Base-by-base conservation (phyloP, 2,329 filamentous ascomycete species). In the Diplocarpon rosae region DNA sequence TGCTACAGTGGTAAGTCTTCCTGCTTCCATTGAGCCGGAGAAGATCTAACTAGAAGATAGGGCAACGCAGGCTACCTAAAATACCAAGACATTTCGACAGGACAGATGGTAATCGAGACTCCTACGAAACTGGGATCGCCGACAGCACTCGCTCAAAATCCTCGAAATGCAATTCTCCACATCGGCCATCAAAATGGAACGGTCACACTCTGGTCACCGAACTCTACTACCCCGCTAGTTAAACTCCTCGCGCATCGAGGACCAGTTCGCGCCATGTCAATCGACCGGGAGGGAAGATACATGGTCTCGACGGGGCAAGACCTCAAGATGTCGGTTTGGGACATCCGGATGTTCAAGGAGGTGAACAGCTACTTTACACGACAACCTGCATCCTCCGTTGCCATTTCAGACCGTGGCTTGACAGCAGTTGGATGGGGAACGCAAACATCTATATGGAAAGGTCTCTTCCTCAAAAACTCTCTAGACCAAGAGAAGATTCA, bases 231-330 rank as follows among this genome's bases (percentile, higher is more conserved):
- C 0, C 84, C 92, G 0, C 73, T 95, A 7, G 90, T 95, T 39
- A 96, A 95, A 65, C 75, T 96, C 31, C 74, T 95, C 31, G 85
- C 87, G 12, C 90, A 98, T 65, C 76, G 78, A 46, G 92, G 92
- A 5, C 92, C 92, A 0, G 88, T 98, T 3, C 79, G 89, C 44
- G 81, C 85, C 10, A 63, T 95, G 39, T 85, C 86, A 1, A 73
- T 96, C 34, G 90, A 98, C 61, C 76, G 89, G 48, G 85, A 90
- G 62, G 92, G 92, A 16, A 78, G 84, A 46, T 98, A 95, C 67
- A 95, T 96, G 90, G 87, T 95, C 10, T 87, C 88, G 3, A 82
- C 86, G 0, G 90, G 89, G 1, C 87, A 94, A 61, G 90, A 95
- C 62, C 72, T 80, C 53, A 86, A 84, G 61, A 93, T 95, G 84